Evolutionary conservation across 768 basidiomycete genomes (phyloP), one percentile per base, ranked within the genome.

Genomic region (Russula griseocarnosa): DNA sequence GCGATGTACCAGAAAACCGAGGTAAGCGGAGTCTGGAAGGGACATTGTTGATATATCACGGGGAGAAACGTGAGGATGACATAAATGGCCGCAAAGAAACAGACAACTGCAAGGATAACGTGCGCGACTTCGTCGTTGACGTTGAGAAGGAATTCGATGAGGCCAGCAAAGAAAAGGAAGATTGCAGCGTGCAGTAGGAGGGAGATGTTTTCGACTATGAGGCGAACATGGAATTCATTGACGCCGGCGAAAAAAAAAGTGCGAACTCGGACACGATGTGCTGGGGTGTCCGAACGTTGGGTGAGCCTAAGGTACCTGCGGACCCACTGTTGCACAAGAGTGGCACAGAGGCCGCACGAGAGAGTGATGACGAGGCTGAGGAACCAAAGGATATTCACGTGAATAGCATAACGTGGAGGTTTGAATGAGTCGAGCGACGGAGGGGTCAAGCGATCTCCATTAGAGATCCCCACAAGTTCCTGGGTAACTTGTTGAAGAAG

Each of bases 321-420:
- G 28, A 50, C 16, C 66, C 66, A 67, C 9, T 59, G 52, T 38
- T 67, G 66, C 10, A 67, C 58, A 10, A 67, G 44, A 2, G 58
- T 60, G 13, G 66, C 64, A n/a, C 16, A 14, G 20, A 67, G 66
- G 10, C 64, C 66, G 26, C 56, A 57, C 2, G 40, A 46, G 30
- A 66, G 63, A 10, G 51, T 46, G 44, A 64, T 28, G 28, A 44
- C 58, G 44, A 67, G 65, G 30, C 66, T 67, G 58, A 61, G 44
- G 59, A 67, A 67, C 66, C 66, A 67, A 28, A 67, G 36, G 11
- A 58, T 67, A 13, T 67, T 67, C 24, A 67, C 65, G 36, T 56
- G 58, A 28, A 67, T 9, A 7, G 44, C 40, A 24, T 26, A 46
- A 7, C 54, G 50, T 42, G 18, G 11, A 4, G 44, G 34, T 3